phyloP scores from a whole-genome alignment of 108 stramenopile genomes.

The Fragilaria radians region DNA sequence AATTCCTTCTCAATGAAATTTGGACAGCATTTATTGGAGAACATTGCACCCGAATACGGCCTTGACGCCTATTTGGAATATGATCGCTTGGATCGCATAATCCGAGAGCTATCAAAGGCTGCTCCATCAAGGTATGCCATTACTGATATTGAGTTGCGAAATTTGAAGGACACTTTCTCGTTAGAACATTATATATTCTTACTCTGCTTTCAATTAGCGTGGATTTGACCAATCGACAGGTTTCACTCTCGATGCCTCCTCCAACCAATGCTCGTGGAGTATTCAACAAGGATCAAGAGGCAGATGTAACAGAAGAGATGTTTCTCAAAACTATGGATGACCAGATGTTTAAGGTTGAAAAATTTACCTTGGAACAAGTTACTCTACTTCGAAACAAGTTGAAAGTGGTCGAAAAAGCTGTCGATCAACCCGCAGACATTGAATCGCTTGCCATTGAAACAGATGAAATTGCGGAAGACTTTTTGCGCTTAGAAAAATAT shows the following conservation, averaged over 20 bases:
- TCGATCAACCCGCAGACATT: constrained; percentile 14
- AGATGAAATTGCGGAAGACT: constrained; percentile 65
- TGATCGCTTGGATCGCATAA: constrained; percentile 59
- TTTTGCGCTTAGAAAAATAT: constrained; percentile 89
- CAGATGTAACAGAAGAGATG: constrained; percentile 70
- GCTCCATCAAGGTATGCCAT: constrained; percentile 19
- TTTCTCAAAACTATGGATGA: constrained; percentile 79
- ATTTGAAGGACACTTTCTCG: neutral
- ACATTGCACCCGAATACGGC: constrained; percentile 71
- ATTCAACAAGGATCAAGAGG: constrained; percentile 26
- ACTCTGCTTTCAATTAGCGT: constrained; percentile 26
- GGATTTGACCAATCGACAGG: constrained; percentile 57
- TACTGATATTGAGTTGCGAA: neutral
- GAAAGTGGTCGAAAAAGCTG: constrained; percentile 20
- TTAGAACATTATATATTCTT: neutral
- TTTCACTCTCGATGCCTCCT: constrained; percentile 81
- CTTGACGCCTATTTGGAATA: constrained; percentile 76
- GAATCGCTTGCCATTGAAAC: constrained; percentile 27
- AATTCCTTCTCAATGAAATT: constrained; percentile 49
- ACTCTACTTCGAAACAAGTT: constrained; percentile 60
- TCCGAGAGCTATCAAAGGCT: constrained; percentile 46
- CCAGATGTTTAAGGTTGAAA: constrained; percentile 84
- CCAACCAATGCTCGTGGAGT: constrained; percentile 78
- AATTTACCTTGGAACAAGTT: constrained; percentile 74
- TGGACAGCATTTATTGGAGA: constrained; percentile 71